Evolutionary conservation across 2,329 filamentous ascomycete species (phyloP).

Genomic region (Penicillium paneum): DNA sequence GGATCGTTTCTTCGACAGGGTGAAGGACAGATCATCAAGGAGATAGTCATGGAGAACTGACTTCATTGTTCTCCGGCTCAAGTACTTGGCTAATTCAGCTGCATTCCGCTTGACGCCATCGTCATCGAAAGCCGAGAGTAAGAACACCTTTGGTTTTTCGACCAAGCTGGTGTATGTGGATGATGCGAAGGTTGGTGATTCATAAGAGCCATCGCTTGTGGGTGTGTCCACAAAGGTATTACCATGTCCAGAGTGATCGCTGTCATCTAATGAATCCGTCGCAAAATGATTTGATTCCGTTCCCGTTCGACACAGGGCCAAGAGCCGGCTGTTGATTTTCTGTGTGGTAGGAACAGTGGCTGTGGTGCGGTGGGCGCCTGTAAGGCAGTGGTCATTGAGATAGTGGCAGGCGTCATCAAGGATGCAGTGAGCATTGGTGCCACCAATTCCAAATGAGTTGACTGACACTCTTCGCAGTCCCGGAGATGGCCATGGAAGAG

Average conservation of each 20-base stretch:
- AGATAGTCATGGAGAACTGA: conserved; percentile 6
- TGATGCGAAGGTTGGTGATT: conserved; percentile 1
- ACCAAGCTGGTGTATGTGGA: neutral
- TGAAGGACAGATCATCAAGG: conserved; percentile 25
- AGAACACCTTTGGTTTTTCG: conserved; percentile 10
- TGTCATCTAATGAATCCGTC: conserved; percentile 7
- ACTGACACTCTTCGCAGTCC: conserved; percentile 28
- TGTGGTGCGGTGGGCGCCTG: conserved; percentile 12
- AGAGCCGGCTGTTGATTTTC: neutral
- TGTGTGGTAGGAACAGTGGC: neutral
- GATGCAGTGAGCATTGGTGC: conserved; percentile 34
- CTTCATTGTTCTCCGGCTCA: conserved; percentile 5
- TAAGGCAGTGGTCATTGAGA: conserved; percentile 12
- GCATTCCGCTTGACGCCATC: conserved; percentile 23
- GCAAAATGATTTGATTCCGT: neutral
- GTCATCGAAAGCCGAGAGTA: conserved; percentile 25
- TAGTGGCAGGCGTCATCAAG: conserved; percentile 31
- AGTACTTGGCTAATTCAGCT: conserved; percentile 12
- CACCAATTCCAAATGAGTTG: conserved; percentile 41
- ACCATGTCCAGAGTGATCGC: conserved; percentile 7
- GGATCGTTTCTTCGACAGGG: conserved; percentile 16
- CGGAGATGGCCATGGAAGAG: conserved; percentile 27
- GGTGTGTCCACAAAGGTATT: conserved; percentile 14
- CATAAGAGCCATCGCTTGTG: conserved; percentile 7
- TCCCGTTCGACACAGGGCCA: neutral